Conservation (phyloP, 129 eudicot species). For the Flaveria brownii region DNA sequence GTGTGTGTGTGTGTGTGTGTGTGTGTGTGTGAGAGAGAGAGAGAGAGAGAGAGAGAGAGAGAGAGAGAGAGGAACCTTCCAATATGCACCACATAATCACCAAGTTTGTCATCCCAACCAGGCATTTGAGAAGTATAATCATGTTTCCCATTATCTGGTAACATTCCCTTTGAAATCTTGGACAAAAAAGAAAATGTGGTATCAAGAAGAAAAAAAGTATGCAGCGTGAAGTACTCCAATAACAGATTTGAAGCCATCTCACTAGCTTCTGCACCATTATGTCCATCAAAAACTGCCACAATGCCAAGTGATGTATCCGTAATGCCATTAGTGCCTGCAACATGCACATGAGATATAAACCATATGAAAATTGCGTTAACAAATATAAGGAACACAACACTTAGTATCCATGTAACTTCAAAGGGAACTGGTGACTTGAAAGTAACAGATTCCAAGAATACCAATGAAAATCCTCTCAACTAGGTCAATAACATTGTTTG, state of each 20-base stretch:
- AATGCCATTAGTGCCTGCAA: slow-evolving; percentile 59
- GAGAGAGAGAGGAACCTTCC: slow-evolving; percentile 57
- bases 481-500: no score
- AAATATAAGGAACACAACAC: slow-evolving; percentile 6
- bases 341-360: slow-evolving; percentile 29
- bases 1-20: no score
- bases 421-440: neutral
- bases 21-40: neutral
- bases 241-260: slow-evolving; percentile 84
- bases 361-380: slow-evolving; percentile 15
- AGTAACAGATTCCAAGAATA: neutral
- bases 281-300: slow-evolving; percentile 97
- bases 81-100: slow-evolving; percentile 43
- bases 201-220: slow-evolving; percentile 85
- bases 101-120: slow-evolving; percentile 51
- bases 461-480: neutral
- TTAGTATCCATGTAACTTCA: neutral
- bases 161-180: slow-evolving; percentile 46
- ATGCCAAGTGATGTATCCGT: slow-evolving; percentile 68
- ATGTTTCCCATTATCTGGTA: slow-evolving; percentile 51
- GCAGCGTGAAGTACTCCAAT: slow-evolving; percentile 75
- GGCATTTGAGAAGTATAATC: slow-evolving; percentile 37
- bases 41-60: slow-evolving; percentile 15
- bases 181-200: slow-evolving; percentile 63
- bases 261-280: slow-evolving; percentile 97